Percentiles rank a stretch among this genome's conserved stretches.
Evolutionary conservation across 805 yeast genomes (phyloP).

Genomic region (Candida lessepsii): DNA sequence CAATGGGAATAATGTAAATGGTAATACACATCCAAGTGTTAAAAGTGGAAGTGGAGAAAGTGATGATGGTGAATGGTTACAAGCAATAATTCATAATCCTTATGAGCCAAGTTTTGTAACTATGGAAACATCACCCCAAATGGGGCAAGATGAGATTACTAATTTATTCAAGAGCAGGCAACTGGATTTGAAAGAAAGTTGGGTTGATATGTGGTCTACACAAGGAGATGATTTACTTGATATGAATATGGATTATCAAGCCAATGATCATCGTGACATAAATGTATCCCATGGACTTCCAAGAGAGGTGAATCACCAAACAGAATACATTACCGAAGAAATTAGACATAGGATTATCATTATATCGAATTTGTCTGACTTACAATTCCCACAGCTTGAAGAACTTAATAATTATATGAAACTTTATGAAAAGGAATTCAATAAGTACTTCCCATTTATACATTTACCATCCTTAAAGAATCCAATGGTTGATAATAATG

Average conservation of each 20-base stretch:
- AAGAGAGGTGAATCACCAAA: not conserved
- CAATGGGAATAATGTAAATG: slow-evolving; percentile 1
- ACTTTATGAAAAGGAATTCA: slow-evolving; percentile 75
- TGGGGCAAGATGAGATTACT: slow-evolving; percentile 48
- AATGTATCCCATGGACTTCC: too few species aligned
- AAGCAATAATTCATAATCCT: slow-evolving; percentile 68
- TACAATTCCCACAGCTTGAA: slow-evolving; percentile 69
- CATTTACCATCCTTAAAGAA: slow-evolving; percentile 61
- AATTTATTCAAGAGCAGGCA: slow-evolving; percentile 65
- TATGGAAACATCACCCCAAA: slow-evolving; percentile 6
- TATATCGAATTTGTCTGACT: slow-evolving; percentile 51
- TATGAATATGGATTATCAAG: not conserved
- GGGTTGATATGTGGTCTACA: slow-evolving; percentile 2
- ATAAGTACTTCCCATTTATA: slow-evolving; percentile 79
- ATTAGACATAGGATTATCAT: slow-evolving; percentile 53
- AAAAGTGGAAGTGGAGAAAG: slow-evolving; percentile 4
- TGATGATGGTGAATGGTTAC: slow-evolving; percentile 56
- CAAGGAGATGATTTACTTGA: slow-evolving; percentile 2
- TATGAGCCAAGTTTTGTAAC: slow-evolving; percentile 50
- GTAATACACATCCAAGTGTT: not conserved
- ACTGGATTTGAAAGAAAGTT: slow-evolving; percentile 48
- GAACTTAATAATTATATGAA: slow-evolving; percentile 76
- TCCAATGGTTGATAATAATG: slow-evolving; percentile 39
- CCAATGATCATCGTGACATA: too few species aligned
- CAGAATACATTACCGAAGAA: slow-evolving; percentile 35